A percentile compares a stretch with the other conserved stretches of the same genome.
These are phyloP conservation scores for Xylariaceae sp. DNA, from an alignment of 2,329 filamentous ascomycete species.

Conservation along the genomic window DNA sequence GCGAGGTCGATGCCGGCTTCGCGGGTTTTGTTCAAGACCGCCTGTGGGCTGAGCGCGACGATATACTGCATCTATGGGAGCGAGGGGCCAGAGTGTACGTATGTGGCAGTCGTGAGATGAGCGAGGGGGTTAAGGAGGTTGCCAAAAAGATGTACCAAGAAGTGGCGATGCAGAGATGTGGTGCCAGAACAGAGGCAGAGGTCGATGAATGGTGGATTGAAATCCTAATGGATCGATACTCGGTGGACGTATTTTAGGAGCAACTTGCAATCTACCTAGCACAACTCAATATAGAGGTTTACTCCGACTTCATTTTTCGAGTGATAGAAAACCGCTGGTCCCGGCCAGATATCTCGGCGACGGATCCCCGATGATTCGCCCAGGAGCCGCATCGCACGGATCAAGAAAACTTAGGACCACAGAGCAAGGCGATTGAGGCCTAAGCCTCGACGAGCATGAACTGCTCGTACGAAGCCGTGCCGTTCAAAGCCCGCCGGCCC, in stretches of 20 bases:
- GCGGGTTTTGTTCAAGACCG: slow-evolving; percentile 15
- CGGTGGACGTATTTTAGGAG: slow-evolving; percentile 1
- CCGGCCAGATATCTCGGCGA: no score
- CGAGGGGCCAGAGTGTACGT: slow-evolving; percentile 42
- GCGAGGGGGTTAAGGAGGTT: slow-evolving; percentile 25
- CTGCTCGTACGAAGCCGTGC: no score
- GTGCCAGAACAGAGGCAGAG: background rate
- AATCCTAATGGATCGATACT: background rate
- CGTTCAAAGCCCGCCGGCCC: no score
- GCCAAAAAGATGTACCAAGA: slow-evolving; percentile 12
- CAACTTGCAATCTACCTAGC: no score
- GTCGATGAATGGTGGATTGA: background rate
- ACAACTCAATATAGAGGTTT: no score
- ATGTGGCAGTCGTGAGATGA: slow-evolving; percentile 40
- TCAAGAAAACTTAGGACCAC: no score
- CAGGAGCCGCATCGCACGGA: no score
- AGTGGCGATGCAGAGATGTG: slow-evolving; percentile 1
- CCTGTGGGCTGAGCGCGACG: slow-evolving; percentile 13
- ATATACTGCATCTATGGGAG: slow-evolving; percentile 12
- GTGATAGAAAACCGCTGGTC: no score
- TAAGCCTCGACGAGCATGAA: no score
- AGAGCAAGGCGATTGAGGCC: no score
- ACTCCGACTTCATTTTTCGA: no score
- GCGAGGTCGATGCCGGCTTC: slow-evolving; percentile 3
- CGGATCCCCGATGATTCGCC: no score